Base-by-base conservation (phyloP, 305 asterid genomes). In the Fraxinus ornus region DNA sequence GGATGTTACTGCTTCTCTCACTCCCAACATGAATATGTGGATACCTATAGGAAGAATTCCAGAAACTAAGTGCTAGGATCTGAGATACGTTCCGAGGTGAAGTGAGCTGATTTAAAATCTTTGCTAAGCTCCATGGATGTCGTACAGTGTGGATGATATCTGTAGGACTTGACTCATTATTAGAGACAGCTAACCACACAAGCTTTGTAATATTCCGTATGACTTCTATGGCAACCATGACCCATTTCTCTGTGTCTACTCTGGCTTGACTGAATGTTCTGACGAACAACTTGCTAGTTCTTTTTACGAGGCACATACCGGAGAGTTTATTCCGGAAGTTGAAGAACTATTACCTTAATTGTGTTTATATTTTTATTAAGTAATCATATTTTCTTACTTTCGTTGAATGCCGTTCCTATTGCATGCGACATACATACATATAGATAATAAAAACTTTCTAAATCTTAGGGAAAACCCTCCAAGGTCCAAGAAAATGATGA, bases 401-500 rank as follows among this genome's bases (percentile, higher is more conserved):
- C 62, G 2, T 17, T 52, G 8, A 52, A 52, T 52, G 62, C 22
- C 22, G 0, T 52, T 52, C 22, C 22, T 52, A 17, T 15, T 49
- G 22, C 62, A 52, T 17, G 21, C 22, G 7, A 49, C 21, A 15
- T 17, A 17, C 7, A 52, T 17, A 17, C 62, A 0, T 52, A 52
- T 17, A 49, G 60, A 49, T 49, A 17, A 52, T 52, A 52, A 52
- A 17, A 52, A 17, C 62, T 49, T 75, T 52, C 19, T 32, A 2
- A 49, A 60, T 33, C 39, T 66, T 37, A 90, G 91, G 83, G 73
- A 6, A 90, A 86, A 84, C 15, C 73, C 62, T 21, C 88, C 35
- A 88, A 84, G 79, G 12, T 79, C 76, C 82, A 82, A 79, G 79
- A 79, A n/a, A 85, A 84, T 75, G 91, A 87, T 10, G 90, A 86